Conservation (phyloP, 768 basidiomycete genomes). For the Pleurotus platypus region DNA sequence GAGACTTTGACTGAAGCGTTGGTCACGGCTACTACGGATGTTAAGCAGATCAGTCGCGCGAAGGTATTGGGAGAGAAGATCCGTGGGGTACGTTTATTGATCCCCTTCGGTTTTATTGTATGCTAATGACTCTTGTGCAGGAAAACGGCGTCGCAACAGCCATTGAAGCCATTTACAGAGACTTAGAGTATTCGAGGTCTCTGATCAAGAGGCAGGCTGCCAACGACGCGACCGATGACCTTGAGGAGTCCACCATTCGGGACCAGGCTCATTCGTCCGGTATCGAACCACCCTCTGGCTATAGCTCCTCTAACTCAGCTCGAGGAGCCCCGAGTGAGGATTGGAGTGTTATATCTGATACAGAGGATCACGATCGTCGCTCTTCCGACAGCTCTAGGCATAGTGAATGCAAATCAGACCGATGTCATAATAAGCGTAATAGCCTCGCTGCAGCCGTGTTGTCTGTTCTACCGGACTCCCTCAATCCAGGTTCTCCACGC, state of each 20-base stretch:
- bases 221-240: constrained; percentile 26
- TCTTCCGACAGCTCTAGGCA: constrained; percentile 53
- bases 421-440: constrained; percentile 47
- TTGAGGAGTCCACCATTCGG: constrained; percentile 34
- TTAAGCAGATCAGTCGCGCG: constrained; percentile 86
- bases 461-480: constrained; percentile 56
- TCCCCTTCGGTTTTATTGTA: constrained; percentile 12
- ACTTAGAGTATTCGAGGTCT: constrained; percentile 90
- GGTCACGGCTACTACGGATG: constrained; percentile 76
- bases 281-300: constrained; percentile 39
- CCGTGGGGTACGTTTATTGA: constrained; percentile 48
- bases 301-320: constrained; percentile 54
- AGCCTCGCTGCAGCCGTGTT: constrained; percentile 60
- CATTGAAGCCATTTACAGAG: constrained; percentile 93
- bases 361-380: constrained; percentile 46
- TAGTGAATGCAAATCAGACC: constrained; percentile 32
- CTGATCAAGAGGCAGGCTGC: constrained; percentile 61
- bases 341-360: constrained; percentile 86
- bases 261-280: constrained; percentile 8
- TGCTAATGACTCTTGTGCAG: constrained; percentile 32
- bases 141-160: constrained; percentile 95
- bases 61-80: constrained; percentile 84
- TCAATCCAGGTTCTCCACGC: constrained; percentile 38
- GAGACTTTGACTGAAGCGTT: constrained; percentile 78
- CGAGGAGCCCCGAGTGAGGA: constrained; percentile 66